These are phyloP conservation scores for Alternaria sp. DNA, from an alignment of 2,329 filamentous ascomycete species.

Conservation along the genomic window DNA sequence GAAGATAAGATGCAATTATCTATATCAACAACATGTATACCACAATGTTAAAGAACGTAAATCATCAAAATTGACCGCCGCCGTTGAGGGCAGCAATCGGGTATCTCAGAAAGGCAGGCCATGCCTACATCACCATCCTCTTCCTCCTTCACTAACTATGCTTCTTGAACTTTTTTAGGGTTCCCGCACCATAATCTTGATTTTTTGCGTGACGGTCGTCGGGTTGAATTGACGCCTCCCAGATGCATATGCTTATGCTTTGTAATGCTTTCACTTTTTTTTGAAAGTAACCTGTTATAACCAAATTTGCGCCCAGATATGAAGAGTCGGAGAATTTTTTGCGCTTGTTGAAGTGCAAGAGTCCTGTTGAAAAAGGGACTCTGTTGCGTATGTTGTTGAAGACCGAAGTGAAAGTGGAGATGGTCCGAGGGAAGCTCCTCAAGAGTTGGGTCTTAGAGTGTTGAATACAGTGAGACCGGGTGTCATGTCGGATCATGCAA, in stretches of 20 bases:
- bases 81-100: conserved; percentile 39
- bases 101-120: conserved; percentile 30
- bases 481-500: too few species aligned
- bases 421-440: conserved; percentile 6
- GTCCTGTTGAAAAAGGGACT: conserved; percentile 30
- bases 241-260: conserved; percentile 28
- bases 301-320: background rate
- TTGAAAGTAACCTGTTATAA: too few species aligned
- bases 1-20: background rate
- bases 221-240: conserved; percentile 50
- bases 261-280: background rate
- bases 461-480: conserved; percentile 42
- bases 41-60: conserved; percentile 1
- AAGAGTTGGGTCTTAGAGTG: conserved; percentile 34
- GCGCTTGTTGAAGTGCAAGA: conserved; percentile 28
- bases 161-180: conserved; percentile 9
- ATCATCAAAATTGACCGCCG: conserved; percentile 21
- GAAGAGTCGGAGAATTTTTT: background rate
- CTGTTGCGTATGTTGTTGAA: conserved; percentile 11
- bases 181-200: conserved; percentile 1
- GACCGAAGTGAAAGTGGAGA: background rate
- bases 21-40: background rate
- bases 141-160: background rate
- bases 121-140: background rate
- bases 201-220: conserved; percentile 42